A percentile compares a stretch with the other conserved stretches of the same genome.
Evolutionary conservation across 179 eudicot species (phyloP).

Genomic region (Drosera spatulata): DNA sequence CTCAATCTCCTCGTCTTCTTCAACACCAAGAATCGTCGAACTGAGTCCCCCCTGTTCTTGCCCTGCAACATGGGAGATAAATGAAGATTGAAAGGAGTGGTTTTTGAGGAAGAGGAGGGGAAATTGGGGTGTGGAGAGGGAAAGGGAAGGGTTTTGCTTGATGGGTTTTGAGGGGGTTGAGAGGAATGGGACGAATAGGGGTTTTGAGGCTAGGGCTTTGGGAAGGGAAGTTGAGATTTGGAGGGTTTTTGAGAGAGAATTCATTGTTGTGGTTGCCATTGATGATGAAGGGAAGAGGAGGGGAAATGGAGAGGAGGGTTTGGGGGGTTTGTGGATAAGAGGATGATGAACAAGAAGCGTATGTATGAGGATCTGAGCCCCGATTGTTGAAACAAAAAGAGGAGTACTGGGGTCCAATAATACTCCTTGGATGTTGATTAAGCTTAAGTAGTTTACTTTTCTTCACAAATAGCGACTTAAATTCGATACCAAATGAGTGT

Average conservation of each 20-base stretch:
- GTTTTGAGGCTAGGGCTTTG: too few species aligned
- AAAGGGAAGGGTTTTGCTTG: constrained; percentile 20
- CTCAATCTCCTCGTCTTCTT: constrained; percentile 3
- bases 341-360: neutral
- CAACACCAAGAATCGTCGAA: constrained; percentile 23
- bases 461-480: too few species aligned
- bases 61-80: constrained; percentile 27
- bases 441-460: too few species aligned
- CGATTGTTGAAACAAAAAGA: neutral
- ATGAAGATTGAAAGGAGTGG: constrained; percentile 8
- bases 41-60: constrained; percentile 34
- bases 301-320: constrained; percentile 2
- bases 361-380: neutral
- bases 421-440: too few species aligned
- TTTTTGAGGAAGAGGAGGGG: constrained; percentile 15
- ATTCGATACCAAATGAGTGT: too few species aligned
- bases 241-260: constrained; percentile 37
- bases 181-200: constrained; percentile 8
- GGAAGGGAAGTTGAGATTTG: constrained; percentile 11
- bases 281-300: constrained; percentile 9
- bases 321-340: neutral
- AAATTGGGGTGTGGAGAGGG: constrained; percentile 14
- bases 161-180: constrained; percentile 36
- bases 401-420: neutral
- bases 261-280: constrained; percentile 26